Percentiles rank a stretch among this genome's conserved stretches.
These are phyloP conservation scores for Malus sylvestris DNA, from an alignment of 306 rosid species.

Conservation along the genomic window DNA sequence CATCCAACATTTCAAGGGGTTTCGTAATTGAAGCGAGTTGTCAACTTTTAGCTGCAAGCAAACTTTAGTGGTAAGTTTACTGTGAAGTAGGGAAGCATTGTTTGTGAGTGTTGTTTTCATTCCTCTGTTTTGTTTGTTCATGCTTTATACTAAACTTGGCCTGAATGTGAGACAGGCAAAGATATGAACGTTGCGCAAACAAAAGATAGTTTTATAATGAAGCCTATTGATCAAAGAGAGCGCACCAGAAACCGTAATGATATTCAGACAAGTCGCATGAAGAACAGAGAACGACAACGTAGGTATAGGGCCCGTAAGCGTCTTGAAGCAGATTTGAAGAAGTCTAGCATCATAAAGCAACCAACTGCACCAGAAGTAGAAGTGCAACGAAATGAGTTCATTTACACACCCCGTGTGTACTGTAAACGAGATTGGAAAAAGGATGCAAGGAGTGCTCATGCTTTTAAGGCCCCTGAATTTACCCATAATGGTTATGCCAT, in stretches of 20 bases:
- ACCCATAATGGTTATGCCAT: constrained; percentile 22
- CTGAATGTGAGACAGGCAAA: constrained; percentile 52
- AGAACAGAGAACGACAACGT: constrained; percentile 88
- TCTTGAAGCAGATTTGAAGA: constrained; percentile 54
- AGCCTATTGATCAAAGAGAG: constrained; percentile 39
- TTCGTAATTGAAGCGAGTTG: background rate
- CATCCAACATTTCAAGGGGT: background rate
- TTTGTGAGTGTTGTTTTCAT: background rate
- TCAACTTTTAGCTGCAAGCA: background rate
- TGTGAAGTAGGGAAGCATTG: background rate
- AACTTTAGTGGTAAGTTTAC: background rate
- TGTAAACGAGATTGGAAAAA: constrained; percentile 80
- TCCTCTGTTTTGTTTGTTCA: constrained; percentile 10
- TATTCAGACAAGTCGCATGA: constrained; percentile 54
- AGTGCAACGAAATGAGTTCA: constrained; percentile 31
- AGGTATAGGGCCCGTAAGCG: constrained; percentile 92
- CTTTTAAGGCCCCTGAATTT: constrained; percentile 28
- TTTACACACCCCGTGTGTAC: constrained; percentile 30
- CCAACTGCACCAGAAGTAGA: constrained; percentile 24
- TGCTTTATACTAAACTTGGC: constrained; percentile 40
- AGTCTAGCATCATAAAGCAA: constrained; percentile 27
- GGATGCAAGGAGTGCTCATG: constrained; percentile 67
- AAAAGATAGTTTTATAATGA: constrained; percentile 45
- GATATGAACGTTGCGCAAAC: constrained; percentile 20
- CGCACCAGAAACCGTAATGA: constrained; percentile 43